Conservation (phyloP, 2,329 filamentous ascomycete species). For the Curvularia spicifera region DNA sequence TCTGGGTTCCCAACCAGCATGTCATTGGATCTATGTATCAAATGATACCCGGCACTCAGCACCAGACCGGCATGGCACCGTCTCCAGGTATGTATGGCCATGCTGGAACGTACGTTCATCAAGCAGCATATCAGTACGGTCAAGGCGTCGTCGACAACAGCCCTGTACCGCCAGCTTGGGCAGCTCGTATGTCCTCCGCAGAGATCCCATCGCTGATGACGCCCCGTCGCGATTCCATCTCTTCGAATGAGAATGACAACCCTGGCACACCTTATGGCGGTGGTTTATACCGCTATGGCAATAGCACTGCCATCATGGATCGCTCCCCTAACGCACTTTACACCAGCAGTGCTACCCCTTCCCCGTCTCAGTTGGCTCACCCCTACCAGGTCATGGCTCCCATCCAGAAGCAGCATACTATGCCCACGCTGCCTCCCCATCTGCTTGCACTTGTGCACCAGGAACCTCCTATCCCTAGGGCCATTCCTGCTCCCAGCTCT, state of each 20-base stretch:
- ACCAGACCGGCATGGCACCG: conserved; percentile 40
- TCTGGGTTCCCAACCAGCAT: conserved; percentile 49
- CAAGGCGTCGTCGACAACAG: conserved; percentile 55
- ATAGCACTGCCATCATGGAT: conserved; percentile 56
- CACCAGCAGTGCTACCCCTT: conserved; percentile 57
- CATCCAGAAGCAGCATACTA: conserved; percentile 46
- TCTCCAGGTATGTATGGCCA: conserved; percentile 56
- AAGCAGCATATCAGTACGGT: conserved; percentile 52
- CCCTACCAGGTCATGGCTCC: conserved; percentile 53
- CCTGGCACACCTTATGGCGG: conserved; percentile 57
- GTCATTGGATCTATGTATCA: conserved; percentile 45
- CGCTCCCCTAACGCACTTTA: conserved; percentile 58
- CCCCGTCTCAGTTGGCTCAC: conserved; percentile 56
- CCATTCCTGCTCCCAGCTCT: conserved; percentile 87
- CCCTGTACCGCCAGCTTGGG: conserved; percentile 56
- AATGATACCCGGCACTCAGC: conserved; percentile 43
- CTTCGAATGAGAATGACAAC: conserved; percentile 60
- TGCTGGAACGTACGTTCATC: conserved; percentile 53
- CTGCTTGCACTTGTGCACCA: conserved; percentile 61
- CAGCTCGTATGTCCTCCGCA: conserved; percentile 53
- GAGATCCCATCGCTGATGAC: conserved; percentile 60
- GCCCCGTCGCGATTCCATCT: conserved; percentile 59
- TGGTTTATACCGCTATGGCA: conserved; percentile 53
- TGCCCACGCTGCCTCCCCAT: conserved; percentile 53
- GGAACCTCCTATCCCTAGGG: conserved; percentile 82